A percentile compares a stretch with the other conserved stretches of the same genome.
phyloP scores from a whole-genome alignment of 805 yeast genomes.

The Martiniozyma abietophila region DNA sequence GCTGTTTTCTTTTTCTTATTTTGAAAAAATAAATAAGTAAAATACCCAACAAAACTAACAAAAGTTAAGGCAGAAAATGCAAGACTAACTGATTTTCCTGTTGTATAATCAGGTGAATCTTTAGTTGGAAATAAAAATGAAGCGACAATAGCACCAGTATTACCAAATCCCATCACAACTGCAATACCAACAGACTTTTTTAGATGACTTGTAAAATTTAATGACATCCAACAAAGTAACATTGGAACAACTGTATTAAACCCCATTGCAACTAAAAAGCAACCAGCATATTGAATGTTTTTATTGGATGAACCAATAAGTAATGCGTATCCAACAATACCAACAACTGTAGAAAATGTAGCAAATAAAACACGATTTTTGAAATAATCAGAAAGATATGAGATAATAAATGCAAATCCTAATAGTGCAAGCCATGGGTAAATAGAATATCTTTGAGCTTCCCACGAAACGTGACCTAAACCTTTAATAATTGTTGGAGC shows the following conservation, averaged over 20 bases:
- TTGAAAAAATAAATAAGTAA: constrained; percentile 22
- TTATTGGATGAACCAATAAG: constrained; percentile 34
- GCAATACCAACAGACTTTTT: constrained; percentile 43
- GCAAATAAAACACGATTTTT: constrained; percentile 39
- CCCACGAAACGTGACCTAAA: constrained; percentile 58
- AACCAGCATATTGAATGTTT: constrained; percentile 48
- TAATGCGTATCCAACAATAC: constrained; percentile 48
- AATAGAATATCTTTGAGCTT: constrained; percentile 73
- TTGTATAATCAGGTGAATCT: constrained; percentile 51
- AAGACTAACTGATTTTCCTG: constrained; percentile 44
- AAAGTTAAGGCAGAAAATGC: constrained; percentile 39
- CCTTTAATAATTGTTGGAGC: constrained; percentile 56
- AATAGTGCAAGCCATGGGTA: constrained; percentile 81
- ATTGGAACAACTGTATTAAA: constrained; percentile 59
- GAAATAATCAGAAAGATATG: constrained; percentile 49
- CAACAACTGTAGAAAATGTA: constrained; percentile 25
- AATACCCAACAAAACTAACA: constrained; percentile 25
- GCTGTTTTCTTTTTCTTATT: constrained; percentile 30
- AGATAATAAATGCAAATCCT: constrained; percentile 53
- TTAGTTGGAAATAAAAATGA: constrained; percentile 44
- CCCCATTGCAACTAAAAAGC: constrained; percentile 52
- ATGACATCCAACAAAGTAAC: constrained; percentile 57
- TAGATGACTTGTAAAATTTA: constrained; percentile 55
- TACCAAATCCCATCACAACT: constrained; percentile 59
- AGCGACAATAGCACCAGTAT: constrained; percentile 63